Conservation (phyloP, 2,329 filamentous ascomycete genomes). For the Tolypocladium tundrense region DNA sequence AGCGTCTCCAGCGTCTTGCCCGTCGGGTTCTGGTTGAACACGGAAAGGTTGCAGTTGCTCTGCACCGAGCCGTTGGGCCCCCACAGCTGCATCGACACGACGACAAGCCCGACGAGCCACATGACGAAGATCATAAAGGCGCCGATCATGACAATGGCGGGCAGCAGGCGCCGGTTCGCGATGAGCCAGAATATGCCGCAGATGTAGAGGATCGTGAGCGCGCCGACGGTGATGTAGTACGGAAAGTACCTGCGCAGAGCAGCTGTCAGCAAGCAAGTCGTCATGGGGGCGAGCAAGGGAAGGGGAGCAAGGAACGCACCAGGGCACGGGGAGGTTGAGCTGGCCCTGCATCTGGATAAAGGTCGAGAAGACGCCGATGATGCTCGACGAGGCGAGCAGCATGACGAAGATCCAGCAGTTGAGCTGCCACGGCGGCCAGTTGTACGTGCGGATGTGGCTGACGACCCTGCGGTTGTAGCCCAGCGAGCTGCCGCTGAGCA, state of each 20-base stretch:
- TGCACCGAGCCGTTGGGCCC: conserved; percentile 49
- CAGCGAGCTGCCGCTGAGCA: conserved; percentile 26
- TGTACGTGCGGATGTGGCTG: conserved; percentile 46
- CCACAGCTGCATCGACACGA: conserved; percentile 53
- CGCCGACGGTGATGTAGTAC: conserved; percentile 50
- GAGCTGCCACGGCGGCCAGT: conserved; percentile 58
- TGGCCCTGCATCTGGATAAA: conserved; percentile 51
- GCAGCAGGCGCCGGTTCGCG: conserved; percentile 48
- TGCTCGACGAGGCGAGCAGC: conserved; percentile 45
- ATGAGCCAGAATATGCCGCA: conserved; percentile 53
- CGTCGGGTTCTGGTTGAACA: conserved; percentile 38
- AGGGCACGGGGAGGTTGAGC: conserved; percentile 45
- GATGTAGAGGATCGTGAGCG: conserved; percentile 57
- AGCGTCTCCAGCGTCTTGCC: conserved; percentile 45
- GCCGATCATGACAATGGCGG: conserved; percentile 52
- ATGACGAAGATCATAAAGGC: conserved; percentile 56
- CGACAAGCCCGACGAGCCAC: conserved; percentile 57
- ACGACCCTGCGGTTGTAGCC: conserved; percentile 32
- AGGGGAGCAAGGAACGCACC: conserved; percentile 30
- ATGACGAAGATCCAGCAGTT: conserved; percentile 60
- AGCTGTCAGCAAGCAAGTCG: background rate
- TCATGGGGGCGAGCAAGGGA: background rate
- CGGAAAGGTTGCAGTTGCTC: conserved; percentile 46
- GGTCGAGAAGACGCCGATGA: conserved; percentile 50
- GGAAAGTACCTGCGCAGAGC: conserved; percentile 49